Base-by-base conservation (phyloP, 352 stramenopile genomes). In the Plasmopara viticola region DNA sequence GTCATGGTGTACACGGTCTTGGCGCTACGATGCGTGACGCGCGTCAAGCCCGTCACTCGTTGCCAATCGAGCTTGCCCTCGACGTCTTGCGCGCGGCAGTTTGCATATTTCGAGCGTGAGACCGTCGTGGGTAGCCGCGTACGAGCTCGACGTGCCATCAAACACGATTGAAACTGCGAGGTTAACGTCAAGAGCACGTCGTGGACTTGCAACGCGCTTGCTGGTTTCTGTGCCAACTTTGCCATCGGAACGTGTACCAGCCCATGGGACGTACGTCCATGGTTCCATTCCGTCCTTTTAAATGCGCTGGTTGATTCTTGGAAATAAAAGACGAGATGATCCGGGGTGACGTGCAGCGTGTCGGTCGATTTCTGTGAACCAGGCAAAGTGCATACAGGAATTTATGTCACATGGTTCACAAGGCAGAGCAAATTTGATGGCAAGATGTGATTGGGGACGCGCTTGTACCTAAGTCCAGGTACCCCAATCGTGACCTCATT, bases 1-100 rank as follows among this genome's bases (percentile, higher is more conserved):
- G 66, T 68, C 34, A 61, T 75, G 7, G 75, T 86, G 68, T 88
- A 87, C 30, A 87, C 67, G 3, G 75, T 87, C 37, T 78, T 60
- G 20, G 68, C 74, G 2, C 69, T 61, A 12, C 46, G 58, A 18
- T 50, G 63, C 20, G 44, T 56, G 33, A 67, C 59, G 7, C 25
- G 25, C 6, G 44, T 60, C 35, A 86, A 60, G 37, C 48, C 45
- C 13, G 40, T 60, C 15, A 87, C 66, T 51, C 39, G 39, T 45
- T 53, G 51, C 40, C 58, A 52, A 15, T 20, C 44, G 30, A 56
- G 47, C 1, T 44, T 31, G 54, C 31, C 38, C 53, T n/a, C 18
- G 37, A n/a, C 7, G 8, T 48, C 39, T 1, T 40, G 28, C 37
- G 39, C 39, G n/a, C 15, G 48, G 18, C 25, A 58, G 34, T 1